Evolutionary conservation across 805 yeast genomes (phyloP).

Genomic region (Yamadazyma philogaea): DNA sequence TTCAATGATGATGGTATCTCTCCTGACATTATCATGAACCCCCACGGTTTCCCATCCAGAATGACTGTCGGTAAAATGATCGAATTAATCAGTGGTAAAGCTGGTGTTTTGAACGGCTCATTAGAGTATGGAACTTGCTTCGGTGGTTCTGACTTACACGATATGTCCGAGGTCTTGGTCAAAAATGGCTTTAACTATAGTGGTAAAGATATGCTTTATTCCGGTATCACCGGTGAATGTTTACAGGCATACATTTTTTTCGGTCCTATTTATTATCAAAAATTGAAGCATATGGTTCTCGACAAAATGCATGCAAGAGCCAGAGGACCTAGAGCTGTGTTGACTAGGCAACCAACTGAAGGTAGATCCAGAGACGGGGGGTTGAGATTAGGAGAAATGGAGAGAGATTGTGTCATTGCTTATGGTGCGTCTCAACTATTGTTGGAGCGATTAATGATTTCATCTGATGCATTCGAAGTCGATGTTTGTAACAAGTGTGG

Average conservation of each 20-base stretch:
- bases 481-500: slow-evolving; percentile 95
- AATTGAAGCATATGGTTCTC: slow-evolving; percentile 96
- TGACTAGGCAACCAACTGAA: slow-evolving; percentile 97
- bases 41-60: slow-evolving; percentile 99
- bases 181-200: slow-evolving; percentile 91
- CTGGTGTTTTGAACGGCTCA: slow-evolving; percentile 90
- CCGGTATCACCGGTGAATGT: slow-evolving; percentile 97
- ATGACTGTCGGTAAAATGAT: slow-evolving; percentile 99
- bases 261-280: slow-evolving; percentile 97
- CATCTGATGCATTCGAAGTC: slow-evolving; percentile 97
- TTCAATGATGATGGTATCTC: slow-evolving; percentile 87
- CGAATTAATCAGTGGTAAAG: slow-evolving; percentile 93
- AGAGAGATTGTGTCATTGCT: slow-evolving; percentile 98
- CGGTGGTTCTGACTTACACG: slow-evolving; percentile 95
- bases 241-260: slow-evolving; percentile 96
- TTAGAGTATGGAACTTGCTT: slow-evolving; percentile 97
- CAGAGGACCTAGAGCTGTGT: slow-evolving; percentile 96
- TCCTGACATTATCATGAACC: slow-evolving; percentile 98
- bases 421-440: slow-evolving; percentile 96
- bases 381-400: slow-evolving; percentile 98
- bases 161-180: slow-evolving; percentile 86
- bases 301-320: slow-evolving; percentile 99
- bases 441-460: slow-evolving; percentile 90
- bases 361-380: slow-evolving; percentile 99
- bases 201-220: slow-evolving; percentile 96